Conservation (phyloP, 257 asterid genomes). For the Haberlea rhodopensis region DNA sequence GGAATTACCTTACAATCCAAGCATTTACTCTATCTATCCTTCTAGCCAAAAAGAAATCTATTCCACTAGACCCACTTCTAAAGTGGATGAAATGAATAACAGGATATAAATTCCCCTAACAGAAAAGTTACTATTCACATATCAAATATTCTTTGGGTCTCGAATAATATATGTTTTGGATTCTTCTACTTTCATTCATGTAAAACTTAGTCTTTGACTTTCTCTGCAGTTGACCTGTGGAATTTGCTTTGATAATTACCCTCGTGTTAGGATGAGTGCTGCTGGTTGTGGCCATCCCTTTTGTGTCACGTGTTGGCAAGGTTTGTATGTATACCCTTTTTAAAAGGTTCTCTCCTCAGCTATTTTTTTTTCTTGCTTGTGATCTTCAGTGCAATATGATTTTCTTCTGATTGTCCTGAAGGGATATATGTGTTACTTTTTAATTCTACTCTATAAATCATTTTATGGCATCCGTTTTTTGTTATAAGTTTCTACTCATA, state of each 20-base stretch:
- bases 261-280: slow-evolving; percentile 52
- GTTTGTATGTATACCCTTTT: slow-evolving; percentile 41
- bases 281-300: slow-evolving; percentile 93
- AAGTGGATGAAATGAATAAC: no score
- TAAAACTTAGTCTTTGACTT: slow-evolving; percentile 25
- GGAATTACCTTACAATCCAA: no score
- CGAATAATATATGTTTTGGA: neutral
- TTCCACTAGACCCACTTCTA: no score
- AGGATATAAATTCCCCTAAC: neutral
- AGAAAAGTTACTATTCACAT: neutral
- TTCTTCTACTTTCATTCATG: slow-evolving; percentile 12
- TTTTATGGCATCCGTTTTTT: slow-evolving; percentile 6
- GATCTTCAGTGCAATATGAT: slow-evolving; percentile 16
- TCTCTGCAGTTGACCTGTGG: slow-evolving; percentile 86
- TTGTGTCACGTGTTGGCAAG: slow-evolving; percentile 82
- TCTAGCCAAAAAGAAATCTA: no score
- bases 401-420: neutral
- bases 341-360: slow-evolving; percentile 14
- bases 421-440: neutral
- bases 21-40: no score
- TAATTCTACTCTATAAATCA: slow-evolving; percentile 2
- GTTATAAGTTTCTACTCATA: slow-evolving; percentile 23
- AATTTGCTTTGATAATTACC: slow-evolving; percentile 80
- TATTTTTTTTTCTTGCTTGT: slow-evolving; percentile 4
- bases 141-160: neutral